These are phyloP conservation scores for Penicillium crystallinum DNA, from an alignment of 495 filamentous ascomycete species.

Conservation along the genomic window DNA sequence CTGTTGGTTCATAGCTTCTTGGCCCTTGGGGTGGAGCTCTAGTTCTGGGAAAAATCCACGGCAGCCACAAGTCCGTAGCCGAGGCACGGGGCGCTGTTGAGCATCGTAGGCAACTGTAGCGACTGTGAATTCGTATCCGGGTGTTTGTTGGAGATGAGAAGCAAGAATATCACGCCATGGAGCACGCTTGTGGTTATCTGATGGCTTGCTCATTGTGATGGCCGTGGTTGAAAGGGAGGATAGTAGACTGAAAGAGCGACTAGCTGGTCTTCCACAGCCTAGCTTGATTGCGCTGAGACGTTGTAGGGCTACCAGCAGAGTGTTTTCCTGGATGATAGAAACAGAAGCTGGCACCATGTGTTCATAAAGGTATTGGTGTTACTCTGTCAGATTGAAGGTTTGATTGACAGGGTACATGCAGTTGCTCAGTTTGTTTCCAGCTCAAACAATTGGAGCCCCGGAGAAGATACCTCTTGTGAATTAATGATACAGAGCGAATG, in stretches of 20 bases:
- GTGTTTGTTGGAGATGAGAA: constrained; percentile 56
- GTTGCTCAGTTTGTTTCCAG: neutral
- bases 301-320: neutral
- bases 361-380: neutral
- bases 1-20: constrained; percentile 62
- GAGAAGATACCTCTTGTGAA: neutral
- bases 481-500: neutral
- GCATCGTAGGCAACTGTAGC: constrained; percentile 53
- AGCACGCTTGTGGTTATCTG: constrained; percentile 27
- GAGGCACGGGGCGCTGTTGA: constrained; percentile 42
- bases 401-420: neutral
- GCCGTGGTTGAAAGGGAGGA: neutral
- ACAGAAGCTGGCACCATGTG: neutral
- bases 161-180: constrained; percentile 68
- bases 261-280: neutral
- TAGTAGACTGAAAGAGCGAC: neutral
- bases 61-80: constrained; percentile 63
- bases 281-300: neutral
- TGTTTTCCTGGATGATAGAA: neutral
- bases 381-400: neutral
- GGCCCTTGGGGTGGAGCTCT: constrained; percentile 38
- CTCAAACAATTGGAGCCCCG: no score
- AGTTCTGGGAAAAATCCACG: constrained; percentile 77
- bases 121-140: constrained; percentile 65
- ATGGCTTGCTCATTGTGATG: neutral